Percentiles rank a stretch among this genome's conserved stretches.
phyloP scores from a whole-genome alignment of 768 basidiomycete genomes.

The Arthromyces matolae region DNA sequence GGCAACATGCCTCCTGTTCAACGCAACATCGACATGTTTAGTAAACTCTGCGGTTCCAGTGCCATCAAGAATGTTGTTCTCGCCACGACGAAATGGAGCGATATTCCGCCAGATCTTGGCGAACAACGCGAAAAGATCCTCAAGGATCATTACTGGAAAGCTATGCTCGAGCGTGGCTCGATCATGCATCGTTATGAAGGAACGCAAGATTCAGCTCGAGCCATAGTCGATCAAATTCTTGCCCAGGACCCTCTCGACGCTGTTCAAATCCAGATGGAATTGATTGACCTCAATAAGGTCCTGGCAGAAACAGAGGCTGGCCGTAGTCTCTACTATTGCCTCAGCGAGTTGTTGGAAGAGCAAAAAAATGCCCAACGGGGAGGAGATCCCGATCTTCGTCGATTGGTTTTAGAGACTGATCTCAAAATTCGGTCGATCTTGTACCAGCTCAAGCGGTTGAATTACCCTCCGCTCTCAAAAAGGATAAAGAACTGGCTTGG shows the following conservation, averaged over 20 bases:
- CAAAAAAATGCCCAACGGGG: slow-evolving; percentile 3
- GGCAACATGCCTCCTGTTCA: slow-evolving; percentile 36
- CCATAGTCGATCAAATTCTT: slow-evolving; percentile 9
- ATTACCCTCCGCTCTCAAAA: slow-evolving; percentile 4
- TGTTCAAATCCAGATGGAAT: slow-evolving; percentile 9
- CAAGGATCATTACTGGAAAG: slow-evolving; percentile 13
- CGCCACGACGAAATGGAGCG: slow-evolving; percentile 48
- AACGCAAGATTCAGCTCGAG: slow-evolving; percentile 7
- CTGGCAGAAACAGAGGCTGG: slow-evolving; percentile 11
- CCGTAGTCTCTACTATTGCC: slow-evolving; percentile 4
- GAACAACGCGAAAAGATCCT: slow-evolving; percentile 11
- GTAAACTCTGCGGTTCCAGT: slow-evolving; percentile 42
- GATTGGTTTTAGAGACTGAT: background rate
- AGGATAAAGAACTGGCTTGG: slow-evolving; percentile 5
- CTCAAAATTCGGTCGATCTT: slow-evolving; percentile 9
- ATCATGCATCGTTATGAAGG: slow-evolving; percentile 10
- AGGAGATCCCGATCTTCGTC: slow-evolving; percentile 1
- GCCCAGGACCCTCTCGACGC: slow-evolving; percentile 9
- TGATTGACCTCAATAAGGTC: slow-evolving; percentile 9
- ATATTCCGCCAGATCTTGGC: slow-evolving; percentile 20
- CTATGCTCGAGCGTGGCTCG: slow-evolving; percentile 11
- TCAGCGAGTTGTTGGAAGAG: slow-evolving; percentile 5
- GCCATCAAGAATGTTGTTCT: slow-evolving; percentile 45
- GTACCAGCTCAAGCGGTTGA: slow-evolving; percentile 5
- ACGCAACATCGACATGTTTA: slow-evolving; percentile 45